A percentile compares a stretch with the other conserved stretches of the same genome.
phyloP scores from a whole-genome alignment of 768 basidiomycete species.

The Hygrophorus pudorinus region DNA sequence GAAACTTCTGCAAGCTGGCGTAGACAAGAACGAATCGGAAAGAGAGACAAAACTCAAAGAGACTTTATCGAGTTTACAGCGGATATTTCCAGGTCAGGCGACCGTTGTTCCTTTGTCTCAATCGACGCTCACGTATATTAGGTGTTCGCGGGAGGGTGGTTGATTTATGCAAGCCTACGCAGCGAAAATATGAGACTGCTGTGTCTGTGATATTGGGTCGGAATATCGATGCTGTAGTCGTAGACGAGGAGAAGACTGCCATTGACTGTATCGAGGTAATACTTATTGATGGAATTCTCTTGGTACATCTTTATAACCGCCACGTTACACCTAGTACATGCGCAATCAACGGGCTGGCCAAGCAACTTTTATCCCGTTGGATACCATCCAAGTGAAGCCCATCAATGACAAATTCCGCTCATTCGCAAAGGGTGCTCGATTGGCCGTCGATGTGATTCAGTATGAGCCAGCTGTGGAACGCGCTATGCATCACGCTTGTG shows the following conservation, averaged over 20 bases:
- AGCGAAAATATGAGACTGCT: slow-evolving; percentile 85
- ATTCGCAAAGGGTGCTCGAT: slow-evolving; percentile 77
- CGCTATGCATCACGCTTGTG: slow-evolving; percentile 95
- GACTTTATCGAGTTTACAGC: slow-evolving; percentile 70
- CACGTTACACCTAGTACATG: slow-evolving; percentile 55
- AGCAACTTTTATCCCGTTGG: slow-evolving; percentile 97
- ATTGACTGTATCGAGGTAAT: slow-evolving; percentile 93
- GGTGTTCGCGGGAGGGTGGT: slow-evolving; percentile 89
- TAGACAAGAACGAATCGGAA: slow-evolving; percentile 81
- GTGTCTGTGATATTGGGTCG: slow-evolving; percentile 88
- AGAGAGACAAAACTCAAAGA: slow-evolving; percentile 80
- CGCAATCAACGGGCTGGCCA: slow-evolving; percentile 90
- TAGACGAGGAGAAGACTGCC: slow-evolving; percentile 93
- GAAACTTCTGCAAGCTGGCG: slow-evolving; percentile 82
- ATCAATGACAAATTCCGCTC: slow-evolving; percentile 91
- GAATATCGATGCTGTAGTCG: slow-evolving; percentile 92
- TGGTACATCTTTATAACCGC: neutral
- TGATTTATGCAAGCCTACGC: slow-evolving; percentile 91
- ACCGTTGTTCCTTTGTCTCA: neutral
- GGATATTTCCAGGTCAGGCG: slow-evolving; percentile 75
- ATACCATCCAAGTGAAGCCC: slow-evolving; percentile 91
- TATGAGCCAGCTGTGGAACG: slow-evolving; percentile 80
- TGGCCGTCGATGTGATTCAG: slow-evolving; percentile 81
- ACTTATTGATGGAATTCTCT: neutral
- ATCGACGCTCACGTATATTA: slow-evolving; percentile 15